Base-by-base conservation (phyloP, 164 flowering plant species). In the Berberis thunbergii region DNA sequence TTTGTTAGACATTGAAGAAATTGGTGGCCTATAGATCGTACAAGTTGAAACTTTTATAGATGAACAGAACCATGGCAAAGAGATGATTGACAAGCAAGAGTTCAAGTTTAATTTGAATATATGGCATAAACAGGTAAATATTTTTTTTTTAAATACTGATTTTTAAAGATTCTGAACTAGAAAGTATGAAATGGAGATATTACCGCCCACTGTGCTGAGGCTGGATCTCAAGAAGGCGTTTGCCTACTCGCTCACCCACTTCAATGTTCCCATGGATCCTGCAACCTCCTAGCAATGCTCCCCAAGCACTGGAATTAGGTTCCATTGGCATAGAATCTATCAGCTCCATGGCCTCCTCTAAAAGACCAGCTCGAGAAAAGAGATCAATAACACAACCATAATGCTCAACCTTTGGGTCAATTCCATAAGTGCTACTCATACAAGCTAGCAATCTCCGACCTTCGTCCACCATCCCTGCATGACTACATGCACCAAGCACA, bases 371-470 rank as follows among this genome's bases (percentile, higher is more conserved):
- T 39, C 78, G 62, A 44, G 68, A 67, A 43, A 75, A 67, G 49
- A 75, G 70, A 49, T 75, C 78, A 69, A 75, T 67, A 3, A 69
- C 65, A 62, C 75, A 72, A 26, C 75, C 73, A 66, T 75, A 72
- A 64, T 75, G 75, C 61, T 75, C 78, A 39, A 72, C 70, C 65
- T 68, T 75, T 6, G 74, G 75, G 6, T 58, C 67, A 55, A 75
- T 63, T 8, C 75, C 71, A 57, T 70, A 66, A 9, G 39, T 42
- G 4, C 40, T 49, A 8, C 62, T 64, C 74, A 75, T 75, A 26
- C 61, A 45, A 54, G 50, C 49, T 8, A 75, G 64, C 12, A 64
- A 53, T 38, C 44, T 53, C 52, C 13, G 50, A 4, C 72, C 75
- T 40, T 68, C 70, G 38, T 68, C 72, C 44, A 68, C 65, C 71